A percentile compares a stretch with the other conserved stretches of the same genome.
phyloP scores from a whole-genome alignment of 2,329 filamentous ascomycete species.

The Nigrospora oryzae region DNA sequence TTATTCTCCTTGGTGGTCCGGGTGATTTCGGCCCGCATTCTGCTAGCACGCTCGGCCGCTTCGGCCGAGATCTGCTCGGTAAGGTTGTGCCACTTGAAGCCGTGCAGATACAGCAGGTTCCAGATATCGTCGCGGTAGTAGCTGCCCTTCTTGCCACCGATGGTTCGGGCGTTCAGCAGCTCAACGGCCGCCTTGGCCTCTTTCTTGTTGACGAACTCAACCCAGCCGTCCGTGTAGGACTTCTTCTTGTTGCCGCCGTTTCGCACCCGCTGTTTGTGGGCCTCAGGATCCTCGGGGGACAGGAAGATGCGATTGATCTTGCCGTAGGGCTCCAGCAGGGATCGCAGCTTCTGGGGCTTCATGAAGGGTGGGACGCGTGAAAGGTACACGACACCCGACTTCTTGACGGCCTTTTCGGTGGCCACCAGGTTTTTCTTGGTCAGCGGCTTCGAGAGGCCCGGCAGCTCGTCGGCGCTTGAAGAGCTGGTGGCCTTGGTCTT shows the following conservation, averaged over 20 bases:
- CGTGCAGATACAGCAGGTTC: slow-evolving; percentile 73
- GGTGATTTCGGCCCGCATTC: slow-evolving; percentile 70
- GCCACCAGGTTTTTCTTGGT: slow-evolving; percentile 61
- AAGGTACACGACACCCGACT: slow-evolving; percentile 75
- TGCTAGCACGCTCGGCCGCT: slow-evolving; percentile 68
- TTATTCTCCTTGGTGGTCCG: slow-evolving; percentile 73
- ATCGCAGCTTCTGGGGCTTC: slow-evolving; percentile 71
- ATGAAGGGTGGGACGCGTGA: slow-evolving; percentile 83
- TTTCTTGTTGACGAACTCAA: slow-evolving; percentile 69
- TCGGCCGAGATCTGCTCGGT: slow-evolving; percentile 75
- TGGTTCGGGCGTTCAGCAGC: slow-evolving; percentile 66
- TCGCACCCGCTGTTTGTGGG: slow-evolving; percentile 58
- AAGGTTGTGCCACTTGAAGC: slow-evolving; percentile 72
- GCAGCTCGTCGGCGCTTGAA: slow-evolving; percentile 27
- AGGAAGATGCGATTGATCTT: slow-evolving; percentile 58
- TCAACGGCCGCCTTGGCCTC: slow-evolving; percentile 72
- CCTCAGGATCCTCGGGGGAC: slow-evolving; percentile 62
- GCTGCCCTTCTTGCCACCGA: slow-evolving; percentile 75
- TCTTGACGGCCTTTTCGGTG: slow-evolving; percentile 56
- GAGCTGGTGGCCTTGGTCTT: slow-evolving; percentile 6
- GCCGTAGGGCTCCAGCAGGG: slow-evolving; percentile 68
- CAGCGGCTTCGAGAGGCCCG: slow-evolving; percentile 44
- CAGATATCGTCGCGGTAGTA: slow-evolving; percentile 84
- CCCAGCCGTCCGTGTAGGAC: slow-evolving; percentile 78
- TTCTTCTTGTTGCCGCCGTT: slow-evolving; percentile 77